phyloP scores from a whole-genome alignment of 2,329 filamentous ascomycete species.

The Hypoxylon sp. region DNA sequence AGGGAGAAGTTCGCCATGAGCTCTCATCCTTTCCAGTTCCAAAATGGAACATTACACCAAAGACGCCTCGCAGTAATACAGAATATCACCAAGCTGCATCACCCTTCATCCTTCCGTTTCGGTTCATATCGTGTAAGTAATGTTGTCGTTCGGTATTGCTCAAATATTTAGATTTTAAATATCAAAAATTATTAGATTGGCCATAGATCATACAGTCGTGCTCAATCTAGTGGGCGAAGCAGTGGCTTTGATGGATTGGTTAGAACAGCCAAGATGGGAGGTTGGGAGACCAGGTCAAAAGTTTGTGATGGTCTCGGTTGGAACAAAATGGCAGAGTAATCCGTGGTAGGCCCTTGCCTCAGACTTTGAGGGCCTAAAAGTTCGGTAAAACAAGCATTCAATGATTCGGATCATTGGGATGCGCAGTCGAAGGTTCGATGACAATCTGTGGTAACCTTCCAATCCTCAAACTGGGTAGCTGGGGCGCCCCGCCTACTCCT shows the following conservation, averaged over 20 bases:
- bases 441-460: constrained; percentile 69
- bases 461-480: constrained; percentile 68
- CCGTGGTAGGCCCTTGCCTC: not conserved
- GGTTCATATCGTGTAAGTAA: constrained; percentile 15
- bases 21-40: constrained; percentile 11
- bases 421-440: constrained; percentile 67
- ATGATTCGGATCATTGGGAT: constrained; percentile 45
- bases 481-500: constrained; percentile 61
- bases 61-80: constrained; percentile 39
- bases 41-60: constrained; percentile 25
- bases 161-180: constrained; percentile 15
- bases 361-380: not conserved
- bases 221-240: not conserved
- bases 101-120: constrained; percentile 14
- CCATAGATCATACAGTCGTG: constrained; percentile 17
- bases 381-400: not conserved
- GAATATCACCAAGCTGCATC: constrained; percentile 18
- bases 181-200: constrained; percentile 11
- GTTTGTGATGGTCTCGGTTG: not conserved
- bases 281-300: not conserved
- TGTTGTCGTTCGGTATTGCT: constrained; percentile 1
- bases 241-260: not conserved
- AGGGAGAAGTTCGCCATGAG: not conserved
- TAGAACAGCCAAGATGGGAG: not conserved
- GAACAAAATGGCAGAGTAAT: not conserved